phyloP scores from a whole-genome alignment of 139 green algal species.

The Chlorella vulgaris region DNA sequence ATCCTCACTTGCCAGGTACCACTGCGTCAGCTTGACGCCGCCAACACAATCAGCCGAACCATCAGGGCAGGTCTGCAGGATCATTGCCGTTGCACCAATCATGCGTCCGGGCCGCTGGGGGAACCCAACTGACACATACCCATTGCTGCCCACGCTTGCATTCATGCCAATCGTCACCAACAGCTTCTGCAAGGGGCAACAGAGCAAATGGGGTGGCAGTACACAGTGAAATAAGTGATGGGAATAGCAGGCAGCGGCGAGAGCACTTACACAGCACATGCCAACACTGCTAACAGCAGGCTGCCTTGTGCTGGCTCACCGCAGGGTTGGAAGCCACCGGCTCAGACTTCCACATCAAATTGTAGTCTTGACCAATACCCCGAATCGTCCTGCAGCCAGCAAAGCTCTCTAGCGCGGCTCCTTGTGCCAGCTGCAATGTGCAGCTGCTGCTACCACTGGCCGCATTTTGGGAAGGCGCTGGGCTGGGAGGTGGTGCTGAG shows the following conservation, averaged over 20 bases:
- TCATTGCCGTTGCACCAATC: neutral
- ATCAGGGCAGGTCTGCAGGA: neutral
- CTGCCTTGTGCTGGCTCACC: neutral
- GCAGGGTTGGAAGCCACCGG: neutral
- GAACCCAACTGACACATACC: constrained; percentile 26
- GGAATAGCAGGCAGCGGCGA: no score
- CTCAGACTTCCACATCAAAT: neutral
- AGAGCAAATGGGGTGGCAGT: neutral
- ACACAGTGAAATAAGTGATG: no score
- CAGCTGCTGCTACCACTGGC: neutral
- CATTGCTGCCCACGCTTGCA: neutral
- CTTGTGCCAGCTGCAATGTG: neutral
- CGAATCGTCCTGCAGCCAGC: neutral
- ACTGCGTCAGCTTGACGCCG: neutral
- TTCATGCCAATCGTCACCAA: constrained; percentile 9
- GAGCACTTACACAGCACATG: no score
- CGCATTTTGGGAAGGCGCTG: no score
- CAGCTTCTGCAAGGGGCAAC: neutral
- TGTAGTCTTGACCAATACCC: neutral
- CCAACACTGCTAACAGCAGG: neutral
- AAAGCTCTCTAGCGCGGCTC: neutral
- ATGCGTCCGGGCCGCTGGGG: neutral
- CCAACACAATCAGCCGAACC: neutral
- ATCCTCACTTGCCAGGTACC: neutral
- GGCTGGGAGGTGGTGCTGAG: no score